Conservation (phyloP, 345 rosid species). For the Hibiscus mutabilis region DNA sequence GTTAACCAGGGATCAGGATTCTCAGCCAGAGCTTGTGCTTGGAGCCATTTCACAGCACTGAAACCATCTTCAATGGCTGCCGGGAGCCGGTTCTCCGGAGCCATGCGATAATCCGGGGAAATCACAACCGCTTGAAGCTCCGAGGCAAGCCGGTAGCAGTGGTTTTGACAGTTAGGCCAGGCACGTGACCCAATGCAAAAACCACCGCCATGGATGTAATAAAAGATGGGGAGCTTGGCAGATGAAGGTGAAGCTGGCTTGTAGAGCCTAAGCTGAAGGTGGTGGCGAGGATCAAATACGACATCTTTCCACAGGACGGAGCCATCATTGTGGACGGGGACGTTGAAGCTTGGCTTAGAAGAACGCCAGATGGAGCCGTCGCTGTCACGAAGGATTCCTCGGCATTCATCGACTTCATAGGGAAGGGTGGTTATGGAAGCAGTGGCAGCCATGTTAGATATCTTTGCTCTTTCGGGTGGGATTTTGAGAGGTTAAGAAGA, state of each 20-base stretch:
- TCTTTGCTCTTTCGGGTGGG: not conserved
- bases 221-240: slow-evolving; percentile 33
- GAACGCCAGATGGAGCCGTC: slow-evolving; percentile 58
- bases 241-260: slow-evolving; percentile 29
- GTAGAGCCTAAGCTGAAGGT: slow-evolving; percentile 45
- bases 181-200: slow-evolving; percentile 57
- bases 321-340: slow-evolving; percentile 47
- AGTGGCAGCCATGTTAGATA: not conserved
- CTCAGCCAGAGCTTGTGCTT: slow-evolving; percentile 31
- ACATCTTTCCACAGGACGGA: slow-evolving; percentile 51
- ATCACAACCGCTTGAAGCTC: slow-evolving; percentile 43
- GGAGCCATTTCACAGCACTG: slow-evolving; percentile 46
- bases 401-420: slow-evolving; percentile 49
- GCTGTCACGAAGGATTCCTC: slow-evolving; percentile 50
- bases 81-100: slow-evolving; percentile 56
- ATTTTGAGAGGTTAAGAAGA: not conserved
- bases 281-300: slow-evolving; percentile 26
- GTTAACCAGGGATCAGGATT: slow-evolving; percentile 36
- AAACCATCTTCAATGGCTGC: slow-evolving; percentile 49
- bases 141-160: slow-evolving; percentile 29
- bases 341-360: slow-evolving; percentile 39
- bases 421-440: slow-evolving; percentile 1
- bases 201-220: slow-evolving; percentile 62
- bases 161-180: slow-evolving; percentile 56
- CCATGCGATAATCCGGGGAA: slow-evolving; percentile 48